Conservation (phyloP, 129 eudicot species). For the Centrapalus pauciflorus region DNA sequence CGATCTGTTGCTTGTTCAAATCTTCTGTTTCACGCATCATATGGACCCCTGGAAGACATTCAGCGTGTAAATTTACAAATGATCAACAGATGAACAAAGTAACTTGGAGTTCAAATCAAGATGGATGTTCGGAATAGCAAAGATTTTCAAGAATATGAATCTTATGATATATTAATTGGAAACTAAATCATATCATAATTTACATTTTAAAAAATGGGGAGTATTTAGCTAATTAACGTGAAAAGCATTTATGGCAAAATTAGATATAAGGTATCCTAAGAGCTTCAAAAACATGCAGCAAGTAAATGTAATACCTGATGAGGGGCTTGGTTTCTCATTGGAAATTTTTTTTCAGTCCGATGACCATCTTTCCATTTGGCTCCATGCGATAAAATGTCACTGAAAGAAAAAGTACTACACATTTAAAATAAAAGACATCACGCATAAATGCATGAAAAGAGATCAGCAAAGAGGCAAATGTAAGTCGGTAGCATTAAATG, state of each 20-base stretch:
- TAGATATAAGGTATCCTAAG: background rate
- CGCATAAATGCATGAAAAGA: background rate
- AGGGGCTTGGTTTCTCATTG: background rate
- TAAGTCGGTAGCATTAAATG: too few species aligned
- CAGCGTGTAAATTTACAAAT: background rate
- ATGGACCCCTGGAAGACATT: background rate
- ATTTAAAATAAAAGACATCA: background rate
- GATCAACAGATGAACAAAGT: background rate
- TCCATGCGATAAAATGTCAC: slow-evolving; percentile 45
- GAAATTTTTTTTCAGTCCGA: slow-evolving; percentile 37
- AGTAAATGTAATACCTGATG: background rate
- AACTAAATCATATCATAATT: too few species aligned
- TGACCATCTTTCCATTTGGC: slow-evolving; percentile 37
- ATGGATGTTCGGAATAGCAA: too few species aligned
- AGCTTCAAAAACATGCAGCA: background rate
- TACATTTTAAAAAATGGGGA: too few species aligned
- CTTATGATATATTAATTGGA: too few species aligned
- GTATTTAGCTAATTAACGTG: too few species aligned
- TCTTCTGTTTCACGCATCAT: background rate
- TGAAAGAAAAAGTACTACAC: slow-evolving; percentile 17
- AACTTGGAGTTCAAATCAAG: background rate
- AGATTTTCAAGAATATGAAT: too few species aligned
- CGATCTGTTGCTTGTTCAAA: too few species aligned
- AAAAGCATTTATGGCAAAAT: background rate
- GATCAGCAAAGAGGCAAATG: too few species aligned